Evolutionary conservation across 2,329 filamentous ascomycete genomes (phyloP), one percentile per base, ranked within the genome.

Genomic region (Claviceps arundinis): DNA sequence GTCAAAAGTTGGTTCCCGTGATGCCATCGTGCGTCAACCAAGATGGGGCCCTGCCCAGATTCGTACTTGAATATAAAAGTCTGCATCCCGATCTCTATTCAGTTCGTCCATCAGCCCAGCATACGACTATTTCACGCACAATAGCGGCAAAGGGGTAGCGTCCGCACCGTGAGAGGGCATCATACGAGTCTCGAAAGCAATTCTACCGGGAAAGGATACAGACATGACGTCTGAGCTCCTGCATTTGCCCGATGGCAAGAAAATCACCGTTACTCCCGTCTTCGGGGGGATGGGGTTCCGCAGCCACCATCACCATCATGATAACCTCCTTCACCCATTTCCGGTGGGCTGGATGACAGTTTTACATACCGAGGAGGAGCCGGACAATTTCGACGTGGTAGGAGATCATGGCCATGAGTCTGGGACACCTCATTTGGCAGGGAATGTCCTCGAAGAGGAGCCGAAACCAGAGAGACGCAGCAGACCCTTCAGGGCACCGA

Each of bases 271-370:
- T 37, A 82, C 81, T 14, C 87, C 89, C 1, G 88, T 95, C 26
- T 96, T 95, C 65, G 89, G 87, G n/a, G 91, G 91, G 37, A 76
- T 93, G 52, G 87, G 84, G 61, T 96, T 96, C 81, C 93, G 90
- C 66, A 80, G 83, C 53, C 85, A 88, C 63, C 85, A 93, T 56
- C 71, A 87, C 56, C 85, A 93, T 56, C 71, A 87, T 56, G 85
- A 78, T 61, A 72, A 76, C 26, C 80, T 85, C 61, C 77, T 79
- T 59, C 82, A 82, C 50, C 77, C 84, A 4, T 90, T 89, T 55
- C 89, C 90, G 0, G 79, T 87, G 5, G 90, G 90, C 37, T 97
- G 91, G 91, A 94, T 87, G 2, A 83, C 95, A 49, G 85, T 91
- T 34, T 74, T 97, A 40, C 84, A 90, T 61, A 88, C 85, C 1